Base-by-base conservation (phyloP, 345 rosid species). In the Salix dunnii region DNA sequence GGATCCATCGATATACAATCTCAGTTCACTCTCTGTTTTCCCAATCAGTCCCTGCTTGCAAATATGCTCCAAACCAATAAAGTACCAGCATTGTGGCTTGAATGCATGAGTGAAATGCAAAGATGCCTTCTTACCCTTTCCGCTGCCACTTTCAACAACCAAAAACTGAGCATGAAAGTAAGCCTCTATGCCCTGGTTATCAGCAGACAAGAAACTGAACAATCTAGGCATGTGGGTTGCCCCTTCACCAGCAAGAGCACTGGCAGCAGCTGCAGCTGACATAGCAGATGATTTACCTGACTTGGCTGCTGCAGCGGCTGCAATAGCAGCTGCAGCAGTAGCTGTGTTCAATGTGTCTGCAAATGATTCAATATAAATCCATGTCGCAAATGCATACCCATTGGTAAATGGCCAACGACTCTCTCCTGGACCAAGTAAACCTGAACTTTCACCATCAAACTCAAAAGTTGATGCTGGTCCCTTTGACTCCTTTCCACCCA, bases 231-330 rank as follows among this genome's bases (percentile, higher is more conserved):
- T 96, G 80, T 96, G 98, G 38, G 93, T 92, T 25, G 97, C 92
- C 76, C 99, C 98, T 89, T 96, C 99, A 65, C 99, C 99, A 80
- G 98, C 99, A 64, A 96, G 96, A 28, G 98, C 97, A 91, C 97
- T 93, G 48, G 99, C 99, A 80, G 99, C 99, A 65, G 98, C 98
- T 80, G 99, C 98, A 83, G 98, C 98, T 49, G 98, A 96, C 98
- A 96, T 92, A 38, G 99, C 97, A 70, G 98, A 96, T 81, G 98
- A 89, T 89, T 96, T 94, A 74, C 98, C 99, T 25, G 97, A 93
- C 87, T 87, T 96, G 75, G 98, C 97, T 16, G 99, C 99, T 14
- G 98, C 97, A 3, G 99, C 97, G 67, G 98, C 98, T 61, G 97
- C 97, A 82, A 95, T 96, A 49, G 99, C 99, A 46, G 98, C 98